A percentile compares a stretch with the other conserved stretches of the same genome.
Conservation (phyloP, 768 basidiomycete species). For the Phanerochaete sordida region DNA sequence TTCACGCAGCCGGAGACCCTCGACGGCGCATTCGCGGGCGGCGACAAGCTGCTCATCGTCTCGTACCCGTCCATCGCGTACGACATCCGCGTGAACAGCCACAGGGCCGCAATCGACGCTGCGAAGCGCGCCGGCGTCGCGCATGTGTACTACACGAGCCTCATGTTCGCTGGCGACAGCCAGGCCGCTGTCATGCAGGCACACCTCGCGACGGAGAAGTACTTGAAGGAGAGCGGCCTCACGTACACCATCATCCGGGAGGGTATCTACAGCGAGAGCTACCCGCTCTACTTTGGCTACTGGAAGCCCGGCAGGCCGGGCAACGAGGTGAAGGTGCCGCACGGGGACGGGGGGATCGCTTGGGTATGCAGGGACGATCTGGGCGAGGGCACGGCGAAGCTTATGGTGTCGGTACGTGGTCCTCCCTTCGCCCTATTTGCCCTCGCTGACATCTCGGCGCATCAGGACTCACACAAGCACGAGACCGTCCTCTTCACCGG, state of each 20-base stretch:
- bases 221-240: constrained; percentile 29
- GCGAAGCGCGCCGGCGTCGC: constrained; percentile 28
- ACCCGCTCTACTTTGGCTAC: constrained; percentile 28
- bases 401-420: constrained; percentile 20
- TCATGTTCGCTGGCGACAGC: constrained; percentile 28
- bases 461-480: constrained; percentile 22
- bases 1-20: constrained; percentile 29
- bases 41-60: constrained; percentile 31
- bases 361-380: constrained; percentile 33
- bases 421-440: neutral
- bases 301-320: constrained; percentile 19
- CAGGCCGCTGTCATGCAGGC: constrained; percentile 29
- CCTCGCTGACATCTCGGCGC: constrained; percentile 6
- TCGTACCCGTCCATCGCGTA: constrained; percentile 31
- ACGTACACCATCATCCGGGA: constrained; percentile 32
- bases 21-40: constrained; percentile 29
- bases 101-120: constrained; percentile 33
- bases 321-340: constrained; percentile 26
- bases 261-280: constrained; percentile 33
- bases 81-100: constrained; percentile 25
- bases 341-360: constrained; percentile 32
- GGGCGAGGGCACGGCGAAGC: constrained; percentile 32
- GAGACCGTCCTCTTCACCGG: constrained; percentile 27
- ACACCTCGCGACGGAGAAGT: constrained; percentile 30
- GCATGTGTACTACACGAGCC: constrained; percentile 34